Percentiles rank a stretch among this genome's conserved stretches.
These are phyloP conservation scores for Paraglomus brasilianum DNA, from an alignment of 192 early-diverging fungal genomes.

Conservation along the genomic window DNA sequence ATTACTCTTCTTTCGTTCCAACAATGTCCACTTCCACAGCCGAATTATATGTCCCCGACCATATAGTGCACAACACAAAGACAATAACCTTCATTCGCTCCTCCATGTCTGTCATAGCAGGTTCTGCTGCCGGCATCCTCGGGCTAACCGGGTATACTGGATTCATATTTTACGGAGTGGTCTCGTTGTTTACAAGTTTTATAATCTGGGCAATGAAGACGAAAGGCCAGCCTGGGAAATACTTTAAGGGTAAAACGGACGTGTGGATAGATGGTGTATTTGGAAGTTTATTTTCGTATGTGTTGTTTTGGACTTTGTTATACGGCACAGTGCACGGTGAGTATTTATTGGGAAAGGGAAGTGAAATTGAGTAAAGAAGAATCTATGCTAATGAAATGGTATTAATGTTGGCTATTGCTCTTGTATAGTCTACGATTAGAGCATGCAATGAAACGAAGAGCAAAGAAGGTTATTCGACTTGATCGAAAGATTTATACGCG, in stretches of 20 bases:
- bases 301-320: constrained; percentile 76
- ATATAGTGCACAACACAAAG: constrained; percentile 59
- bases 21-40: no score
- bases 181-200: constrained; percentile 62
- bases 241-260: constrained; percentile 55
- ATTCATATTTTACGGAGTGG: constrained; percentile 78
- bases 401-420: no score
- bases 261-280: constrained; percentile 60
- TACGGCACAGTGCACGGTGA: constrained; percentile 71
- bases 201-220: constrained; percentile 62
- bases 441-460: no score
- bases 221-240: constrained; percentile 50
- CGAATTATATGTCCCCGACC: constrained; percentile 50
- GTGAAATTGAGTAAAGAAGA: no score
- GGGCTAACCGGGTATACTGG: constrained; percentile 81
- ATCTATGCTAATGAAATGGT: no score
- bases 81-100: constrained; percentile 67
- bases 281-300: constrained; percentile 61
- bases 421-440: no score
- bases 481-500: no score
- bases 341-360: no score
- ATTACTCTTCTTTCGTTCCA: no score
- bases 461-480: no score
- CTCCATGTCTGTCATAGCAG: constrained; percentile 69
- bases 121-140: constrained; percentile 85